Evolutionary conservation across 164 flowering plant species (phyloP).

Genomic region (Piper betle): DNA sequence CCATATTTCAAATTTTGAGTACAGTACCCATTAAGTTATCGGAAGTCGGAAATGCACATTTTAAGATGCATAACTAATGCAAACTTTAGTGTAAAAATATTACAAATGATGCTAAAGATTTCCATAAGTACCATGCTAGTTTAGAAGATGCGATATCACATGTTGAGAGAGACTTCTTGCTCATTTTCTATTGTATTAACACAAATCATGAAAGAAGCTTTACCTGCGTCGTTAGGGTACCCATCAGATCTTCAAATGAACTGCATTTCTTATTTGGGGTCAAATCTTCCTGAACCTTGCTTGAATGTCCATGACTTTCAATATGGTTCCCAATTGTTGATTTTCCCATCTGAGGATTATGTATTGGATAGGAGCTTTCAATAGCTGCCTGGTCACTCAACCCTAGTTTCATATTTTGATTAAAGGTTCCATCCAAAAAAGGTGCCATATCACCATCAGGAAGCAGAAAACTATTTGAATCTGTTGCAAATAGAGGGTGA

Average conservation of each 20-base stretch:
- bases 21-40: too few relatives aligned
- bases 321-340: background rate
- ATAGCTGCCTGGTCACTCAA: slow-evolving; percentile 16
- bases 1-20: too few relatives aligned
- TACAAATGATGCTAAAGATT: too few relatives aligned
- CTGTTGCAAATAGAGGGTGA: slow-evolving; percentile 16
- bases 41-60: too few relatives aligned
- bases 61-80: too few relatives aligned
- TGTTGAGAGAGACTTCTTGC: too few relatives aligned
- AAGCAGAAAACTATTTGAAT: slow-evolving; percentile 15
- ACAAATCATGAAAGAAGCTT: background rate
- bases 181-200: too few relatives aligned
- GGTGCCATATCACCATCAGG: slow-evolving; percentile 13
- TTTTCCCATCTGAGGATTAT: slow-evolving; percentile 5
- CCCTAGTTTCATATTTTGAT: slow-evolving; percentile 16
- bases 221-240: background rate
- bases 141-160: too few relatives aligned
- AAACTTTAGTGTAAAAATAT: background rate
- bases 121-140: slow-evolving; percentile 17
- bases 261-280: background rate
- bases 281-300: background rate
- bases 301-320: background rate
- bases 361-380: slow-evolving; percentile 18
- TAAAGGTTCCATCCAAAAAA: slow-evolving; percentile 8
- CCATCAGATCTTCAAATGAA: background rate